Evolutionary conservation across 768 basidiomycete species (phyloP).

Genomic region (Naganishia onofrii): DNA sequence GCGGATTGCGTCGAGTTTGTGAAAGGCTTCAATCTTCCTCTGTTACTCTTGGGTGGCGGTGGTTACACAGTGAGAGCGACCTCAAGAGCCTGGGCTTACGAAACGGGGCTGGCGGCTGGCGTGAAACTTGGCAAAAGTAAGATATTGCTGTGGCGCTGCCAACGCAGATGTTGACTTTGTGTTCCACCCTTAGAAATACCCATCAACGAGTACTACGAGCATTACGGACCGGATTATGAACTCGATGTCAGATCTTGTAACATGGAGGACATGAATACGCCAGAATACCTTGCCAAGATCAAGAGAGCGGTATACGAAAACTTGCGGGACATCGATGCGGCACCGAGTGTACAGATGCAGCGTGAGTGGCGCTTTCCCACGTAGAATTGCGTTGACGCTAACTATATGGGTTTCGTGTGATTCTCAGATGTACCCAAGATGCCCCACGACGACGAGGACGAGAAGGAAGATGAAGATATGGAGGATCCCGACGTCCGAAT

Average conservation of each 20-base stretch:
- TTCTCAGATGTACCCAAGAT: slow-evolving; percentile 74
- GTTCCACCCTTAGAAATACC: slow-evolving; percentile 60
- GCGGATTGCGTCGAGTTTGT: slow-evolving; percentile 97
- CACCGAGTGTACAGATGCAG: slow-evolving; percentile 88
- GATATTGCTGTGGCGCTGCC: slow-evolving; percentile 19
- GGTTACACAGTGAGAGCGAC: slow-evolving; percentile 99
- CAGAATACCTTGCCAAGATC: slow-evolving; percentile 87
- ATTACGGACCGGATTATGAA: slow-evolving; percentile 96
- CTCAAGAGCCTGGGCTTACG: slow-evolving; percentile 93
- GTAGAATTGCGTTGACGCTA: neutral
- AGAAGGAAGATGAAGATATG: slow-evolving; percentile 73
- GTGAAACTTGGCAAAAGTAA: slow-evolving; percentile 79
- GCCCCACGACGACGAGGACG: slow-evolving; percentile 75
- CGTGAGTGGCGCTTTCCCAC: slow-evolving; percentile 56
- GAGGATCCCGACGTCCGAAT: slow-evolving; percentile 69
- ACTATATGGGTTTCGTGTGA: neutral
- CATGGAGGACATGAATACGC: slow-evolving; percentile 90
- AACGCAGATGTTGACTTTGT: neutral
- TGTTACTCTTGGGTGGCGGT: slow-evolving; percentile 92
- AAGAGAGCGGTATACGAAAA: slow-evolving; percentile 90
- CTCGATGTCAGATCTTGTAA: slow-evolving; percentile 92
- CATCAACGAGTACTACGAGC: slow-evolving; percentile 98
- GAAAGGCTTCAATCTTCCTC: slow-evolving; percentile 88
- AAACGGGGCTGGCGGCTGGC: slow-evolving; percentile 96
- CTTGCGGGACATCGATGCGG: slow-evolving; percentile 75